A percentile compares a stretch with the other conserved stretches of the same genome.
Evolutionary conservation across 345 rosid species (phyloP).

Genomic region (Euphorbia peplus): DNA sequence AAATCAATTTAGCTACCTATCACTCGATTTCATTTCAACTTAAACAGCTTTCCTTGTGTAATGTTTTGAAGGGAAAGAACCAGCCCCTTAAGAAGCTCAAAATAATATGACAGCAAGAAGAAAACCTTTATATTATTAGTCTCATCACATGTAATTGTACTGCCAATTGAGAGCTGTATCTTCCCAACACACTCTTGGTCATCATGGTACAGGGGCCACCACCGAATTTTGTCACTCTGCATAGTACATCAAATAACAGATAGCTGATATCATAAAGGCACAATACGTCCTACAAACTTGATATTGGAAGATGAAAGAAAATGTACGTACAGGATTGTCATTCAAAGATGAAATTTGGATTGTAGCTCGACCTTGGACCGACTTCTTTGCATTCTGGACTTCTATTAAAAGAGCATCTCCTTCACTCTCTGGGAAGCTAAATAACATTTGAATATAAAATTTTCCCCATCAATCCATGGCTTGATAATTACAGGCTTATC

Average conservation of each 20-base stretch:
- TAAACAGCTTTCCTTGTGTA: background rate
- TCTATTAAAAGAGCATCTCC: constrained; percentile 76
- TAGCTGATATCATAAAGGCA: background rate
- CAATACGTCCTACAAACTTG: constrained; percentile 2
- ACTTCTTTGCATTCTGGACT: constrained; percentile 67
- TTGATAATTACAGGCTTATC: constrained; percentile 1
- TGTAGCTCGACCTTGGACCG: constrained; percentile 65
- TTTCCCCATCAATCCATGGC: constrained; percentile 9
- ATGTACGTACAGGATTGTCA: constrained; percentile 62
- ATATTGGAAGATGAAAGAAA: constrained; percentile 20
- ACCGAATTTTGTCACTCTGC: constrained; percentile 74
- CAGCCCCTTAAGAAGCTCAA: constrained; percentile 4
- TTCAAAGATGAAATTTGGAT: constrained; percentile 68
- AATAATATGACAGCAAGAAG: constrained; percentile 12
- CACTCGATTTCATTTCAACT: background rate
- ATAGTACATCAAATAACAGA: constrained; percentile 15
- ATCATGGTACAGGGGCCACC: constrained; percentile 90
- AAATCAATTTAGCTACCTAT: background rate
- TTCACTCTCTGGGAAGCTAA: constrained; percentile 87
- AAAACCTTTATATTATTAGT: constrained; percentile 71
- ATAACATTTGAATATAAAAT: constrained; percentile 21
- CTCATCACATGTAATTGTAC: constrained; percentile 62
- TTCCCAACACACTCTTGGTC: constrained; percentile 97
- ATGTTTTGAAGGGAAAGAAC: background rate
- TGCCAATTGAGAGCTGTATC: constrained; percentile 77